phyloP scores from a whole-genome alignment of 208 protist genomes.

The Sergeia podlipaevii region DNA sequence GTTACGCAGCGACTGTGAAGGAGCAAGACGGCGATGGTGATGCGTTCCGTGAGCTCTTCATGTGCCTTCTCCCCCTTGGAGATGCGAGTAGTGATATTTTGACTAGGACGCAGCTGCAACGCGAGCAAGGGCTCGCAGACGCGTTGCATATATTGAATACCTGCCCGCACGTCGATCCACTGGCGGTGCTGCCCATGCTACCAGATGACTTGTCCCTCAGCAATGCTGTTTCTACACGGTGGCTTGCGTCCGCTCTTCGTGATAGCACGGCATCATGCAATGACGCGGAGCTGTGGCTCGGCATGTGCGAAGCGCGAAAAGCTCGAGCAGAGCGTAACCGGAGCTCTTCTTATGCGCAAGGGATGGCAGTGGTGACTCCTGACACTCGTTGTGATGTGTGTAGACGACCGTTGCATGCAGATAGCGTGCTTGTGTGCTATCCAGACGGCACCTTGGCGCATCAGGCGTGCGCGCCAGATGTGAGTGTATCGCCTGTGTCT shows the following conservation, averaged over 20 bases:
- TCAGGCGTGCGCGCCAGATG: slow-evolving; percentile 48
- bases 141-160: slow-evolving; percentile 40
- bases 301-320: slow-evolving; percentile 23
- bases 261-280: slow-evolving; percentile 22
- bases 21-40: slow-evolving; percentile 31
- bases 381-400: slow-evolving; percentile 57
- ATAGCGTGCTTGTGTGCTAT: slow-evolving; percentile 54
- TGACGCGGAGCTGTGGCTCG: slow-evolving; percentile 25
- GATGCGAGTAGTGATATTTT: background rate
- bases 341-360: slow-evolving; percentile 21
- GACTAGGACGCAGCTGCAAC: slow-evolving; percentile 12
- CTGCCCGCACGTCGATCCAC: slow-evolving; percentile 15
- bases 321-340: slow-evolving; percentile 13
- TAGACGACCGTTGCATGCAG: slow-evolving; percentile 41
- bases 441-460: slow-evolving; percentile 67
- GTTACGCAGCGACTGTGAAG: slow-evolving; percentile 43
- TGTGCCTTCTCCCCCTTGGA: slow-evolving; percentile 22
- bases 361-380: slow-evolving; percentile 18
- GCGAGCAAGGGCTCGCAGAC: slow-evolving; percentile 22
- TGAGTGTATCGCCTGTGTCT: slow-evolving; percentile 39
- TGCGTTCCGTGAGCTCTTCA: slow-evolving; percentile 29
- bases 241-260: too few species aligned
- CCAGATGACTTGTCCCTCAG: slow-evolving; percentile 44
- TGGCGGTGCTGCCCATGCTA: slow-evolving; percentile 59
- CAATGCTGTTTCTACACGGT: slow-evolving; percentile 36